Evolutionary conservation across 2,329 filamentous ascomycete species (phyloP).

Genomic region (Exutisphaerella laricina): DNA sequence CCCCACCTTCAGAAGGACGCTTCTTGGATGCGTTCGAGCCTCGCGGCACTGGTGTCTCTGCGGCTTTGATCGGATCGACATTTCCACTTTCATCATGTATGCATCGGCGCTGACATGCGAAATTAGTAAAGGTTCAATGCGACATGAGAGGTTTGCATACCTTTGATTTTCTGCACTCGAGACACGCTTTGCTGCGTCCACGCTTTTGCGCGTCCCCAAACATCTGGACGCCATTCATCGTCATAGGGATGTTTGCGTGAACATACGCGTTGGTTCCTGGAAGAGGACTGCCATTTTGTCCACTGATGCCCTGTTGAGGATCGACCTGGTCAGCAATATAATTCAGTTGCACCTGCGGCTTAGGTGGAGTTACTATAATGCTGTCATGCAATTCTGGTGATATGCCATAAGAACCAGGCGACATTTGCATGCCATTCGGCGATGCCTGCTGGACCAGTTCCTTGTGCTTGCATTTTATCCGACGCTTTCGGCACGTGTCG

Average conservation of each 20-base stretch:
- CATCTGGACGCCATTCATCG: constrained; percentile 55
- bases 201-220: constrained; percentile 41
- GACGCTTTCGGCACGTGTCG: constrained; percentile 56
- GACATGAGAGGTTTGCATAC: constrained; percentile 35
- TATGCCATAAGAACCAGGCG: constrained; percentile 14
- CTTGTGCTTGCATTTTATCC: constrained; percentile 60
- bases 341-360: constrained; percentile 2
- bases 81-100: constrained; percentile 61
- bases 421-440: constrained; percentile 4
- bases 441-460: constrained; percentile 41
- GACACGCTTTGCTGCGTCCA: constrained; percentile 56
- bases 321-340: constrained; percentile 12
- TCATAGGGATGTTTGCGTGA: constrained; percentile 37
- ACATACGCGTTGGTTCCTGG: constrained; percentile 32
- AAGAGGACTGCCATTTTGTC: constrained; percentile 16
- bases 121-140: constrained; percentile 1
- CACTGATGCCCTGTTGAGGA: constrained; percentile 4
- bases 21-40: constrained; percentile 53
- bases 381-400: constrained; percentile 25
- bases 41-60: constrained; percentile 55
- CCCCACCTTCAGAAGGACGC: constrained; percentile 38
- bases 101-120: constrained; percentile 51
- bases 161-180: constrained; percentile 63
- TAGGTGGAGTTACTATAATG: constrained; percentile 24
- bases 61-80: constrained; percentile 58